Evolutionary conservation across 2,329 filamentous ascomycete species (phyloP).

Genomic region (Sarocladium strictum): DNA sequence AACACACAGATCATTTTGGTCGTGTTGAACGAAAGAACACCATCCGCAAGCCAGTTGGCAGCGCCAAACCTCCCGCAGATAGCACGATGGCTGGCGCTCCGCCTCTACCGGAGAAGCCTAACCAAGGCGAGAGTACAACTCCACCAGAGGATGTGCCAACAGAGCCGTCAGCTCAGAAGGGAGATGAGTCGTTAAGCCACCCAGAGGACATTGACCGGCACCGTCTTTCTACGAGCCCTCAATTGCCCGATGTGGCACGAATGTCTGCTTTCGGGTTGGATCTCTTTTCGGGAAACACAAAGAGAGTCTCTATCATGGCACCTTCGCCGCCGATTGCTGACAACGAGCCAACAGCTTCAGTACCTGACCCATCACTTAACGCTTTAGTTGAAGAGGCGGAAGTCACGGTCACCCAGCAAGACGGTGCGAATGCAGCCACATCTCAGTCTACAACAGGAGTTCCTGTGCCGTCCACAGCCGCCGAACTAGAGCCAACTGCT

Average conservation of each 20-base stretch:
- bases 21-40: conserved; percentile 3
- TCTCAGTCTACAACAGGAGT: background rate
- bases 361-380: background rate
- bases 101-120: conserved; percentile 23
- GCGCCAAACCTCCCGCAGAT: conserved; percentile 6
- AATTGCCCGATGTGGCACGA: conserved; percentile 51
- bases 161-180: background rate
- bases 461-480: background rate
- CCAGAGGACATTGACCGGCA: conserved; percentile 13
- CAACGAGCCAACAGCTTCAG: background rate
- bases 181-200: background rate
- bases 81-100: conserved; percentile 17
- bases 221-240: conserved; percentile 46
- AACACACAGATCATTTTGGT: conserved; percentile 7
- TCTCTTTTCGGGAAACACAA: conserved; percentile 34
- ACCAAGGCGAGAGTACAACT: background rate
- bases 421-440: background rate
- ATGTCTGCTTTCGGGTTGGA: conserved; percentile 57
- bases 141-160: background rate
- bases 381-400: background rate
- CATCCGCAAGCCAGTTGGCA: conserved; percentile 7
- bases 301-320: conserved; percentile 19
- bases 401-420: background rate
- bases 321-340: background rate
- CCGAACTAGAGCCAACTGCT: background rate